Evolutionary conservation across 192 early-diverging fungal species (phyloP).

Genomic region (Backusella westeae): DNA sequence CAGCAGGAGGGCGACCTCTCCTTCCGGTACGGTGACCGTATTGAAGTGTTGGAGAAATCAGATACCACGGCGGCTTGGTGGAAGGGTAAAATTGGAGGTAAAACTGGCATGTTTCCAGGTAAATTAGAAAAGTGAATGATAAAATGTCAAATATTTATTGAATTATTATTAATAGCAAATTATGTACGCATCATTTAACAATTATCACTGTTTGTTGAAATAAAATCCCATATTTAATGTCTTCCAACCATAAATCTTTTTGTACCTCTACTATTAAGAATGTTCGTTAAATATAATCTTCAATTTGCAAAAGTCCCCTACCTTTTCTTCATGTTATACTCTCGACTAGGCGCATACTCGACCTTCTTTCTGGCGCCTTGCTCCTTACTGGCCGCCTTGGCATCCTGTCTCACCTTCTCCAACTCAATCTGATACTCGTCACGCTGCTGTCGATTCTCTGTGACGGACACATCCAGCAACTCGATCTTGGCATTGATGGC

Average conservation of each 20-base stretch:
- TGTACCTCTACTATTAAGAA: slow-evolving; percentile 17
- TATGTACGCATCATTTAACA: background rate
- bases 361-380: background rate
- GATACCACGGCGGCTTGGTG: slow-evolving; percentile 32
- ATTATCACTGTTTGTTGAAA: too few relatives aligned
- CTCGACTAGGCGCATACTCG: background rate
- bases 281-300: background rate
- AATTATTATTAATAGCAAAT: background rate
- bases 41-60: slow-evolving; percentile 35
- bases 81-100: slow-evolving; percentile 31
- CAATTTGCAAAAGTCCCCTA: background rate
- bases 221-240: background rate
- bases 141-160: background rate
- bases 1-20: slow-evolving; percentile 29
- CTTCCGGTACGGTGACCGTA: slow-evolving; percentile 30
- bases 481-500: slow-evolving; percentile 53
- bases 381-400: background rate
- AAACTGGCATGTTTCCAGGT: slow-evolving; percentile 63
- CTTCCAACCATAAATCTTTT: slow-evolving; percentile 23
- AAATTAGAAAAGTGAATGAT: slow-evolving; percentile 15
- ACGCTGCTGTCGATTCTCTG: background rate
- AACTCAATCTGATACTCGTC: slow-evolving; percentile 4
- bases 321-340: background rate
- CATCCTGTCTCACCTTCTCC: background rate
- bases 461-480: background rate